Evolutionary conservation across 2,329 filamentous ascomycete species (phyloP).

Genomic region (Colletotrichum sp.): DNA sequence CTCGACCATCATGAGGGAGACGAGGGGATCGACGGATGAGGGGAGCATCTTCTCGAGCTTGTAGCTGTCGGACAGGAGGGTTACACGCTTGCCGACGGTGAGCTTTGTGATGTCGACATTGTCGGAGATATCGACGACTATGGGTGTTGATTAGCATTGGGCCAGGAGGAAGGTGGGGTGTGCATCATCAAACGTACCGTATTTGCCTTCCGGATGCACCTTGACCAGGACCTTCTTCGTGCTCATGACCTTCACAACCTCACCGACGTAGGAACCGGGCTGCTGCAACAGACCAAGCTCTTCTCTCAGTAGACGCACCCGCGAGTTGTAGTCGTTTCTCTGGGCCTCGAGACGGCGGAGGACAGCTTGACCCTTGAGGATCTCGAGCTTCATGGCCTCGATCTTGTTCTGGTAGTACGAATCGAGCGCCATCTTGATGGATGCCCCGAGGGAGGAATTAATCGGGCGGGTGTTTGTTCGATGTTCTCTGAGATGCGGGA

Average conservation of each 20-base stretch:
- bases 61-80: constrained; percentile 95
- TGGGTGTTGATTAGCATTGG: background rate
- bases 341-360: constrained; percentile 95
- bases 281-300: constrained; percentile 96
- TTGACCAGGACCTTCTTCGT: constrained; percentile 99
- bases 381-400: constrained; percentile 99
- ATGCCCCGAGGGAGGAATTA: constrained; percentile 2
- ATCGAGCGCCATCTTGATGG: constrained; percentile 90
- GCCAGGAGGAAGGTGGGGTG: background rate
- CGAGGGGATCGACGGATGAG: constrained; percentile 96
- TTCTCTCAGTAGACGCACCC: constrained; percentile 91
- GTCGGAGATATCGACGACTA: constrained; percentile 95
- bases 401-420: constrained; percentile 99
- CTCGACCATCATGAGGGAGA: constrained; percentile 99
- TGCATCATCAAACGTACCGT: constrained; percentile 66
- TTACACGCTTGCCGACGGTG: constrained; percentile 96
- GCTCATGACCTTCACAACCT: constrained; percentile 99
- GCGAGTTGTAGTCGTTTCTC: constrained; percentile 98
- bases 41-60: constrained; percentile 99
- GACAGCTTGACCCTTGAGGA: constrained; percentile 97
- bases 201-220: constrained; percentile 99
- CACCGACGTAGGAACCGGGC: constrained; percentile 96
- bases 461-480: background rate
- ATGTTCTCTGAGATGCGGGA: background rate
- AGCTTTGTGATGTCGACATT: constrained; percentile 94